Base-by-base conservation (phyloP, 2,329 filamentous ascomycete genomes). In the Microdochium trichocladiopsis region DNA sequence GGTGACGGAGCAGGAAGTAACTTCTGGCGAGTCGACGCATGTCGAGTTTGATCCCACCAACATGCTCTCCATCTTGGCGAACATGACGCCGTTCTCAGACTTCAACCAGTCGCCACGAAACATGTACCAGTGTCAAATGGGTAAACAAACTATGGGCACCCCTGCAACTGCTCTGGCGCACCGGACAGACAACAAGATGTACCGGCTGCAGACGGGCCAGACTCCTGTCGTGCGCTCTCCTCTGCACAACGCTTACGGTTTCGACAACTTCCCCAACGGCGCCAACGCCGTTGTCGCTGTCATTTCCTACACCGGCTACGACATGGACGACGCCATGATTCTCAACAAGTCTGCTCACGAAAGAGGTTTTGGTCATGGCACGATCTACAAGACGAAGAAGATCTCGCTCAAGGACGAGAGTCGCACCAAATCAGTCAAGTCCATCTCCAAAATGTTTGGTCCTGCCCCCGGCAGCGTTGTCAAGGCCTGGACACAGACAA, bases 241-340 rank as follows among this genome's bases (percentile, higher is more conserved):
- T 28, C 79, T 97, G 47, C 92, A 99, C 73, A 97, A 96, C 64
- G 87, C 90, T 21, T 99, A 99, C 65, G 94, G 93, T 21, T 85
- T 97, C 55, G 94, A 99, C 73, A 97, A 97, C 71, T 99, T 96
- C 69, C 94, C 94, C 51, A 96, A 97, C 66, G 94, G 94, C 25
- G 92, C 84, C 63, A 99, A 99, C 63, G 90, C 91, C 9, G 85
- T 97, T 37, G 94, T 99, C 53, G 94, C 94, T 54, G 95, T 99
- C 68, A 96, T 99, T 57, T 96, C 93, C 0, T 99, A 99, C 70
- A 97, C 93, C 2, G 94, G 93, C 50, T 99, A 97, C 72, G 94
- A 99, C 78, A 99, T 99, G 94, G 94, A 99, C 78, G 94, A 99
- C 73, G 94, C 94, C 67, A 97, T 97, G 93, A 97, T 99, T 66